Percentiles rank a stretch among this genome's conserved stretches.
These are phyloP conservation scores for Ambrosia hybrid DNA, from an alignment of 140 eudicot genomes.

Conservation along the genomic window DNA sequence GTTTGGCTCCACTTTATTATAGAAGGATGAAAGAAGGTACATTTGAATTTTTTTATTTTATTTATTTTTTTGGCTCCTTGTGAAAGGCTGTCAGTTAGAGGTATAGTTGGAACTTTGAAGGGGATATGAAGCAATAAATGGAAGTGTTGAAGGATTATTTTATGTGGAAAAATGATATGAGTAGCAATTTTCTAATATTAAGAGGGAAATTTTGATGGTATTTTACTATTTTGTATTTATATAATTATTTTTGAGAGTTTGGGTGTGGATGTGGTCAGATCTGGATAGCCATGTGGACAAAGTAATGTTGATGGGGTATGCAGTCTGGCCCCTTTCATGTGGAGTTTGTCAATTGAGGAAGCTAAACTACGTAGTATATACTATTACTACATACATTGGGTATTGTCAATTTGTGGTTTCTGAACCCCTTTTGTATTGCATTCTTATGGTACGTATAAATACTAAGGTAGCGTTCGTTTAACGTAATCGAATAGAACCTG, in stretches of 20 bases:
- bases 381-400: slow-evolving; percentile 24
- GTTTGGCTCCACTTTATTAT: not conserved
- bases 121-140: slow-evolving; percentile 34
- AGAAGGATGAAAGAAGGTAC: slow-evolving; percentile 17
- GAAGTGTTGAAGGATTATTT: slow-evolving; percentile 23
- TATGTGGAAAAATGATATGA: slow-evolving; percentile 32
- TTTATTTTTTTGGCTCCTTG: slow-evolving; percentile 28
- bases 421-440: slow-evolving; percentile 31
- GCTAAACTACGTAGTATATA: slow-evolving; percentile 20
- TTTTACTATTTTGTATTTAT: slow-evolving; percentile 13
- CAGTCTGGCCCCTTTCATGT: slow-evolving; percentile 58
- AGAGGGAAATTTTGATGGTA: slow-evolving; percentile 35
- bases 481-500: too few relatives aligned
- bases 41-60: not conserved
- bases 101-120: slow-evolving; percentile 17
- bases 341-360: slow-evolving; percentile 59
- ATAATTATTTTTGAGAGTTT: slow-evolving; percentile 24
- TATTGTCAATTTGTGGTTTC: slow-evolving; percentile 36
- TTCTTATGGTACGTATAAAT: not conserved
- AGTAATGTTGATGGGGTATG: slow-evolving; percentile 58
- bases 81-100: slow-evolving; percentile 37
- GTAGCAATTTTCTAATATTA: slow-evolving; percentile 23
- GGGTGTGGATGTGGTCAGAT: slow-evolving; percentile 51
- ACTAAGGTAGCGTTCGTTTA: too few relatives aligned
- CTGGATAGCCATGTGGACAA: slow-evolving; percentile 57